Conservation (phyloP, 495 filamentous ascomycete genomes). For the Penicillium verhagenii region DNA sequence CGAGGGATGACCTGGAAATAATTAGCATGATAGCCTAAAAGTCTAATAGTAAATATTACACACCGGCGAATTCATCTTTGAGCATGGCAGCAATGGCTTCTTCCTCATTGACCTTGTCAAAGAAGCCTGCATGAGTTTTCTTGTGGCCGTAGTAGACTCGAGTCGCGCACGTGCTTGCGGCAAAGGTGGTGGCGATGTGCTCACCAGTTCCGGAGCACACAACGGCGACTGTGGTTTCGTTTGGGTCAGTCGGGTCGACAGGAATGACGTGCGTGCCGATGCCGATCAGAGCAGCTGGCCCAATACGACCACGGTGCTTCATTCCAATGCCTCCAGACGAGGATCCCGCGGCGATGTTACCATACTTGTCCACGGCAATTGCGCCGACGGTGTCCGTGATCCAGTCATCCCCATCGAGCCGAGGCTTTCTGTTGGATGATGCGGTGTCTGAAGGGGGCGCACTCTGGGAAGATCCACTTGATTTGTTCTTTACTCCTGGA, state of each 20-base stretch:
- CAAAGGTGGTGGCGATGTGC: conserved; percentile 91
- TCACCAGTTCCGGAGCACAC: conserved; percentile 94
- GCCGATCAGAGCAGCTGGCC: conserved; percentile 88
- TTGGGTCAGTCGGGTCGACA: conserved; percentile 56
- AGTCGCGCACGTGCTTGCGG: conserved; percentile 73
- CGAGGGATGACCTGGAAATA: conserved; percentile 62
- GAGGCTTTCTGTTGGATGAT: background rate
- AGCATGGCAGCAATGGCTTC: conserved; percentile 70
- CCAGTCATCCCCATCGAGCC: conserved; percentile 29
- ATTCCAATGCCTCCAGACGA: conserved; percentile 99
- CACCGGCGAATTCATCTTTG: conserved; percentile 74
- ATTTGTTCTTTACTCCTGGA: too few species aligned
- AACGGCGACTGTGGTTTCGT: conserved; percentile 63
- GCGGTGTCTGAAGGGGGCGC: background rate
- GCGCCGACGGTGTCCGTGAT: conserved; percentile 95
- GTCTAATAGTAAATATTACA: conserved; percentile 1
- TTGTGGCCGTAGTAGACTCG: conserved; percentile 67
- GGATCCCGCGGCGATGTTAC: conserved; percentile 92
- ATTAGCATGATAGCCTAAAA: conserved; percentile 21
- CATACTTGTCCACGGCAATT: conserved; percentile 81
- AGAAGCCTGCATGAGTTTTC: conserved; percentile 55
- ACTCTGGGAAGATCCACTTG: background rate
- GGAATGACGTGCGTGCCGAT: conserved; percentile 88
- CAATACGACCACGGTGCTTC: conserved; percentile 89
- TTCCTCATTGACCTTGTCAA: conserved; percentile 67